Conservation (phyloP, 345 rosid species). For the Dimocarpus longan region DNA sequence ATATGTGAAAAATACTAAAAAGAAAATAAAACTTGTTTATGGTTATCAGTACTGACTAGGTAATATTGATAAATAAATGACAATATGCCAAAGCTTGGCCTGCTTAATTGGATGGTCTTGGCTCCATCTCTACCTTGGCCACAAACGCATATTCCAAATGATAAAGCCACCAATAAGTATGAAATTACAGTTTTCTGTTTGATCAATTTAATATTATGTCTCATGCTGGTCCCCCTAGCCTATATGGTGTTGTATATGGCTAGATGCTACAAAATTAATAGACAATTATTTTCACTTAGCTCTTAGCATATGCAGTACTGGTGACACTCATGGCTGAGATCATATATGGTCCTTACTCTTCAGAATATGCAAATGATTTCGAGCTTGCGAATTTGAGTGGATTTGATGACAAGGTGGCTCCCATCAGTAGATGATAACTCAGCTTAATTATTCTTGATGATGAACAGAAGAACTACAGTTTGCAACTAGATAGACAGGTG, state of each 20-base stretch:
- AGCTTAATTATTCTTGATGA: too few species aligned
- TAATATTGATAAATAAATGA: neutral
- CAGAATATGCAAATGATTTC: neutral
- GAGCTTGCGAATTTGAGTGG: neutral
- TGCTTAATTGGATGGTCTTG: constrained; percentile 16
- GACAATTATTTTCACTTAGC: neutral
- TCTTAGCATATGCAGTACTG: neutral
- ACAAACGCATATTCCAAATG: constrained; percentile 8
- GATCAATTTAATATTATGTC: neutral
- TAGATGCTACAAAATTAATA: neutral
- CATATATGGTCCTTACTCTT: neutral
- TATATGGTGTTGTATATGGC: neutral
- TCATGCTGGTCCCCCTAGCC: neutral
- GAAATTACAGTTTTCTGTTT: neutral
- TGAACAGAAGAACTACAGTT: too few species aligned
- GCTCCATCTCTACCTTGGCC: neutral
- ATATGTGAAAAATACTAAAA: too few species aligned
- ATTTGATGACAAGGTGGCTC: neutral
- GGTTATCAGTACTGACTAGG: neutral
- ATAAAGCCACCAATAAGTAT: constrained; percentile 2
- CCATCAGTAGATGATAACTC: neutral
- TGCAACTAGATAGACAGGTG: neutral
- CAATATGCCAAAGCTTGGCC: neutral
- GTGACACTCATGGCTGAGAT: neutral
- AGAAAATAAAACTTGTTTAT: neutral